These are phyloP conservation scores for Skeletonema grethae DNA, from an alignment of 108 stramenopile species.

Conservation along the genomic window DNA sequence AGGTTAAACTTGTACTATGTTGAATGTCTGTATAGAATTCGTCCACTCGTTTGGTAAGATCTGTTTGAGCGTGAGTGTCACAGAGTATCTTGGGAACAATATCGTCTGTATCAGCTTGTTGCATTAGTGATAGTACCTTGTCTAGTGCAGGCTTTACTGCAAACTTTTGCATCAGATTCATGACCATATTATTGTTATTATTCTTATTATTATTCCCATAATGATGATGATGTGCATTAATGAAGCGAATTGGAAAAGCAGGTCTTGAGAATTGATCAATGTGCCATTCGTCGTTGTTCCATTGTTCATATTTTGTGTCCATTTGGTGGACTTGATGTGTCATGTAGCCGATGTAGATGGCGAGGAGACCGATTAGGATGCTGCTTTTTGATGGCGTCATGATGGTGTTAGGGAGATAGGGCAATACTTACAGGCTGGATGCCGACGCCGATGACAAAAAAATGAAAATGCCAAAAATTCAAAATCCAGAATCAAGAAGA, in stretches of 20 bases:
- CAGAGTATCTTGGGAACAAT: conserved; percentile 3
- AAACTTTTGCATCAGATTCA: not conserved
- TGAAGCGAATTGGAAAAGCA: not conserved
- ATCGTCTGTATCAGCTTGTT: not conserved
- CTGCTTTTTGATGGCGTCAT: not conserved
- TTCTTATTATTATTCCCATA: not conserved
- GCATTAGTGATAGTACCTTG: not conserved
- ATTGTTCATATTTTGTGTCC: not conserved
- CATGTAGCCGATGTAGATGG: not conserved
- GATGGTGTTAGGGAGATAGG: too few relatives aligned
- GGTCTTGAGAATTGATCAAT: not conserved
- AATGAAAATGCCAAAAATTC: too few relatives aligned
- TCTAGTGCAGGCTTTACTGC: not conserved
- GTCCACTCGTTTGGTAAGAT: not conserved
- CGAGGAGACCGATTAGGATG: not conserved
- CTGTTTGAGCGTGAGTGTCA: not conserved
- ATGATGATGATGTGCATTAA: not conserved
- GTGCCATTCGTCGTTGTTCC: not conserved
- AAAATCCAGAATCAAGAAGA: too few relatives aligned
- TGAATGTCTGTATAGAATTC: not conserved
- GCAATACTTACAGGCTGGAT: too few relatives aligned
- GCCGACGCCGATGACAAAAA: too few relatives aligned
- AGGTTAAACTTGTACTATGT: not conserved
- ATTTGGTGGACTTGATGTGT: not conserved
- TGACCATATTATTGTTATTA: not conserved